phyloP scores from a whole-genome alignment of 2,329 filamentous ascomycete genomes.

The Phaeosphaeriaceae sp. region DNA sequence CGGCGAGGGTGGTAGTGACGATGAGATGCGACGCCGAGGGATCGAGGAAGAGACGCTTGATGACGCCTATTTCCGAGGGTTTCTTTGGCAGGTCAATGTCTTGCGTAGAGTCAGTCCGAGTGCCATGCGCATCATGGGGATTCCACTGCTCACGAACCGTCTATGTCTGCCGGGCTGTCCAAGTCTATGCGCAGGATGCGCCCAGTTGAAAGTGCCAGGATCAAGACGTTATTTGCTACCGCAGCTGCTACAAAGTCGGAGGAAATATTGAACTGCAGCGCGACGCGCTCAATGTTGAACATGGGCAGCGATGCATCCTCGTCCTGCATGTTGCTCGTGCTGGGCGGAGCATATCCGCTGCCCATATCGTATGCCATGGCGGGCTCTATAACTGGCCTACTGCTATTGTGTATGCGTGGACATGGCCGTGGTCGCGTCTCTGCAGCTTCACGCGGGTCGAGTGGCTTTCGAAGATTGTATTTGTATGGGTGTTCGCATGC shows the following conservation, averaged over 20 bases:
- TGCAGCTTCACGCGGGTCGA: slow-evolving; percentile 15
- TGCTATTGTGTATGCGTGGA: slow-evolving; percentile 16
- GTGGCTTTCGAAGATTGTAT: background rate
- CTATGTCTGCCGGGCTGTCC: slow-evolving; percentile 92
- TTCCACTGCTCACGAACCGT: slow-evolving; percentile 54
- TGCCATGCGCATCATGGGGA: background rate
- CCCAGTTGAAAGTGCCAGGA: slow-evolving; percentile 89
- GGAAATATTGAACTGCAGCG: slow-evolving; percentile 92
- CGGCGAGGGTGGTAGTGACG: slow-evolving; percentile 86
- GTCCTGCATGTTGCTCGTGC: slow-evolving; percentile 67
- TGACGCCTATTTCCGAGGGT: slow-evolving; percentile 86
- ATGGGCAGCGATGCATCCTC: slow-evolving; percentile 75
- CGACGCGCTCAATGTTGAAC: slow-evolving; percentile 91
- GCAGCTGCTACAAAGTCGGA: slow-evolving; percentile 96
- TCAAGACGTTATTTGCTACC: slow-evolving; percentile 95
- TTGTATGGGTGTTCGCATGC: background rate
- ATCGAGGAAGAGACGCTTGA: slow-evolving; percentile 95
- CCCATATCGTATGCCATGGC: slow-evolving; percentile 73
- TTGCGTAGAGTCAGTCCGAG: slow-evolving; percentile 48
- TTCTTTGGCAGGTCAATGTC: slow-evolving; percentile 98
- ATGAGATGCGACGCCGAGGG: slow-evolving; percentile 94
- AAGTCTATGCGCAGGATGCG: slow-evolving; percentile 94
- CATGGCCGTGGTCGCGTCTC: slow-evolving; percentile 16
- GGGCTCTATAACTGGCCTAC: slow-evolving; percentile 12
- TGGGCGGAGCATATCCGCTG: slow-evolving; percentile 75